phyloP scores from a whole-genome alignment of 257 asterid species.

The Coffea eugenioides region DNA sequence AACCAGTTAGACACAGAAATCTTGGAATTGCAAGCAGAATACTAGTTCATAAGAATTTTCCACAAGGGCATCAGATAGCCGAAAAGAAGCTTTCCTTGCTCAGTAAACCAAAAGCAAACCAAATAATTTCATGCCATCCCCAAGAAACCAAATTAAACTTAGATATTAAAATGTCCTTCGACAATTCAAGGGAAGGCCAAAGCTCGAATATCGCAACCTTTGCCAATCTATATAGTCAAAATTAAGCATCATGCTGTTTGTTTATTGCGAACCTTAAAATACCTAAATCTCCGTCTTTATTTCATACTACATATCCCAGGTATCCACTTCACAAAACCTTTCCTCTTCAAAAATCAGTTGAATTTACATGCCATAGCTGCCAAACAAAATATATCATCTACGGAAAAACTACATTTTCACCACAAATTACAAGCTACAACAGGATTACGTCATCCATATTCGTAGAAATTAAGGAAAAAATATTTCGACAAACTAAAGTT shows the following conservation, averaged over 20 bases:
- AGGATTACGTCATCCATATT: background rate
- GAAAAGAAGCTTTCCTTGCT: too few species aligned
- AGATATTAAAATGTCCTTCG: background rate
- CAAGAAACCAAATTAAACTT: too few species aligned
- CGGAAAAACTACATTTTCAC: background rate
- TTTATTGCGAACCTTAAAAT: background rate
- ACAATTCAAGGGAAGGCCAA: background rate
- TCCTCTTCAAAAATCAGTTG: too few species aligned
- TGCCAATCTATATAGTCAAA: background rate
- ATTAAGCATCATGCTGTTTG: background rate
- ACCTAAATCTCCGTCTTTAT: background rate
- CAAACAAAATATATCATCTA: too few species aligned
- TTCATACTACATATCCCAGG: background rate
- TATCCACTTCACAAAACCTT: background rate
- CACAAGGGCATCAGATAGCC: background rate
- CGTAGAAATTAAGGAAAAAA: background rate
- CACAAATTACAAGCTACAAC: background rate
- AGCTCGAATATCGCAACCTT: too few species aligned
- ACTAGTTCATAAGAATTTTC: too few species aligned
- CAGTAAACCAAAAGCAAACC: background rate
- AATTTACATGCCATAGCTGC: too few species aligned
- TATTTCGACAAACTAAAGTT: background rate
- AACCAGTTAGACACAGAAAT: background rate
- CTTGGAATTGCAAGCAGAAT: too few species aligned
- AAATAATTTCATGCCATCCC: too few species aligned